Base-by-base conservation (phyloP, 2,329 filamentous ascomycete genomes). In the Ploettnerulaceae sp. region DNA sequence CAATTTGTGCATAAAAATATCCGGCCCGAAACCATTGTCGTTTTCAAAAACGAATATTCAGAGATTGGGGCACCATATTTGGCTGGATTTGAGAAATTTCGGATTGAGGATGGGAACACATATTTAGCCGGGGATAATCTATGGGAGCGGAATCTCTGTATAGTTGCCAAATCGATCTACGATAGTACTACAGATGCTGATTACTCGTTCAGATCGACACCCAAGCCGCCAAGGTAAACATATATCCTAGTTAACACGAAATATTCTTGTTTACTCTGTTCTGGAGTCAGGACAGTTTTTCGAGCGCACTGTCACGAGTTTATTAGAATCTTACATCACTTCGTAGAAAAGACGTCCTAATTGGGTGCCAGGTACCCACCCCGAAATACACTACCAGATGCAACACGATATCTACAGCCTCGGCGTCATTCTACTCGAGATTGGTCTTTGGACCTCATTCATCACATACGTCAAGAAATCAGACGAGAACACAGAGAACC, bases 401-500 rank as follows among this genome's bases (percentile, higher is more conserved):
- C 50, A 50, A 29, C 68, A 67, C 49, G 68, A 69, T 47, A 64
- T 70, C 31, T 71, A 71, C 61, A 71, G 67, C 35, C 64, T 76
- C 3, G 73, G 73, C 2, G 64, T 76, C 1, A 62, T 74, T 1
- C 64, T 76, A 3, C 64, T 75, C 3, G 72, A 76, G 59, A 71
- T 75, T 15, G 70, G 70, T 1, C 59, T 71, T 11, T 72, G 71
- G 68, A 69, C 69, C 51, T 58, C 64, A 26, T 58, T 72, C 17
- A 39, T 47, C 3, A 7, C 32, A 2, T 34, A 24, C 15, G 37
- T n/a, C n/a, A n/a, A n/a, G n/a, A n/a, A n/a, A n/a, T n/a, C n/a
- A n/a, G n/a, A n/a, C n/a, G n/a, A n/a, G n/a, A n/a, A n/a, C n/a
- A n/a, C n/a, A n/a, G n/a, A n/a, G n/a, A n/a, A n/a, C n/a, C n/a